phyloP scores from a whole-genome alignment of 2,329 filamentous ascomycete species.

The Fusarium sp. region DNA sequence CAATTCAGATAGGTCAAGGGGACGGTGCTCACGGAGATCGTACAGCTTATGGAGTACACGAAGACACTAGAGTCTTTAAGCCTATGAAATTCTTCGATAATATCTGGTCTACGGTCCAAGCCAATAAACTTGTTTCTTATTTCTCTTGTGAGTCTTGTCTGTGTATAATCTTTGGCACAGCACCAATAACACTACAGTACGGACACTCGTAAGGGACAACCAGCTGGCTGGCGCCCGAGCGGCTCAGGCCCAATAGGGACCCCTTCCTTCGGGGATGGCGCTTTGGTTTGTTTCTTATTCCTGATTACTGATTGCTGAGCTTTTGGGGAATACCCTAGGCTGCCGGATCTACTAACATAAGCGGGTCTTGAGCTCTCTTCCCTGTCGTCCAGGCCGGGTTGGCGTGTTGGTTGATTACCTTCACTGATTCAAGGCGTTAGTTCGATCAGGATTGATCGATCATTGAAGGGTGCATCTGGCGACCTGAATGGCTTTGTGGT shows the following conservation, averaged over 20 bases:
- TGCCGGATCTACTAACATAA: background rate
- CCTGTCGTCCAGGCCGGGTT: background rate
- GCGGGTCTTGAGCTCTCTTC: background rate
- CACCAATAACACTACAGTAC: background rate
- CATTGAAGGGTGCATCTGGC: constrained; percentile 32
- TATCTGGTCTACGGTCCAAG: background rate
- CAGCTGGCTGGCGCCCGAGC: constrained; percentile 17
- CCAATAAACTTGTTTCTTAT: background rate
- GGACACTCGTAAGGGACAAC: background rate
- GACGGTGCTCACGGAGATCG: background rate
- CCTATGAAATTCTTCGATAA: background rate
- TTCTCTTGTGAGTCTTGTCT: background rate
- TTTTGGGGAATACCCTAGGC: background rate
- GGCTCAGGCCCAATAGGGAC: constrained; percentile 33
- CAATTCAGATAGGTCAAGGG: background rate
- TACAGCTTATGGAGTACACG: background rate
- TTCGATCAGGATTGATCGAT: constrained; percentile 22
- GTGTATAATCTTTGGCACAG: background rate
- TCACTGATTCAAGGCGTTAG: constrained; percentile 16
- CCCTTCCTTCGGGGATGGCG: constrained; percentile 31
- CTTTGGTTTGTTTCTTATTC: constrained; percentile 34
- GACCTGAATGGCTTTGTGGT: constrained; percentile 21
- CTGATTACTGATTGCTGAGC: constrained; percentile 22
- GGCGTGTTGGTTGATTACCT: background rate
- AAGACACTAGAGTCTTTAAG: background rate